Conservation (phyloP, 768 basidiomycete species). For the Omphalotus guepiniiformis region DNA sequence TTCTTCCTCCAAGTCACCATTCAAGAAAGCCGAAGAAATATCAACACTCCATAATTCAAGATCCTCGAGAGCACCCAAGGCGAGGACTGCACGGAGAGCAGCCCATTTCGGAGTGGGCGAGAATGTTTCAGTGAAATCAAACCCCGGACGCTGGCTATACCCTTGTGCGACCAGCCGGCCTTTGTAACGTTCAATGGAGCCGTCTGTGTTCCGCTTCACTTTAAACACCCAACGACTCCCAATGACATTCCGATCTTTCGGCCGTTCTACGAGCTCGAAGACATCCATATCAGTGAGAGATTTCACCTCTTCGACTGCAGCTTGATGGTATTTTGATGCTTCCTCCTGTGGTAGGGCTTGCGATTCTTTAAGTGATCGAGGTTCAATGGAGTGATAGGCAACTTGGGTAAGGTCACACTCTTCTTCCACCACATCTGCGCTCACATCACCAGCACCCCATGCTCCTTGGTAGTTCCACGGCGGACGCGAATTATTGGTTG, state of each 20-base stretch:
- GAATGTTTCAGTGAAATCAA: constrained; percentile 36
- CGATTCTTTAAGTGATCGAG: constrained; percentile 17
- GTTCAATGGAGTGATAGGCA: constrained; percentile 12
- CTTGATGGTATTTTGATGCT: constrained; percentile 19
- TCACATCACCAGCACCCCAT: not conserved
- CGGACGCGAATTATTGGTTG: too few species aligned
- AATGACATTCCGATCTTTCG: constrained; percentile 28
- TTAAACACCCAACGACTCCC: constrained; percentile 36
- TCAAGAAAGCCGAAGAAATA: constrained; percentile 24
- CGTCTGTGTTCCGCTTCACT: constrained; percentile 36
- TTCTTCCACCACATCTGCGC: not conserved
- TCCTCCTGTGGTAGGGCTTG: constrained; percentile 13
- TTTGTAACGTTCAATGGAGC: constrained; percentile 34
- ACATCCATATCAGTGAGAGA: constrained; percentile 22
- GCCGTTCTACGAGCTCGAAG: constrained; percentile 31
- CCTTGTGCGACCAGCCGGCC: constrained; percentile 37
- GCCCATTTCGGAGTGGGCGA: constrained; percentile 23
- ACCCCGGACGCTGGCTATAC: constrained; percentile 32
- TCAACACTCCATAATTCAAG: constrained; percentile 27
- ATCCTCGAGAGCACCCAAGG: constrained; percentile 13
- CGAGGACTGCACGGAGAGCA: constrained; percentile 17
- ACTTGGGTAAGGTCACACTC: not conserved
- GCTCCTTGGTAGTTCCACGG: constrained; percentile 1
- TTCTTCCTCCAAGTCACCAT: constrained; percentile 26
- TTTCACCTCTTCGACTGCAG: constrained; percentile 24